A percentile compares a stretch with the other conserved stretches of the same genome.
Conservation (phyloP, 164 flowering plant genomes). For the Malania oleifera region DNA sequence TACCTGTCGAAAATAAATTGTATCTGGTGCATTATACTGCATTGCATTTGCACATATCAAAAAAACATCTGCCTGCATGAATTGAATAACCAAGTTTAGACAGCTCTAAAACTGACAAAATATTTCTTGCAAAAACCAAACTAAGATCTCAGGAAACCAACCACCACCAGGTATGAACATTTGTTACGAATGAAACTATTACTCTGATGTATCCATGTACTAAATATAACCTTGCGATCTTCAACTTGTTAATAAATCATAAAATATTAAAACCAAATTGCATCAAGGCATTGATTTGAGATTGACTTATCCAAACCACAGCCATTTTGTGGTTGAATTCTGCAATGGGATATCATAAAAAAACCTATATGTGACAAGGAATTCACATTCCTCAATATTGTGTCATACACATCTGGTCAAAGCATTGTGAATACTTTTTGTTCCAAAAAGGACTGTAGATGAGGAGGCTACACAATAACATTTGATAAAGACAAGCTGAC, state of each 20-base stretch:
- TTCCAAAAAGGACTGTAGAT: too few relatives aligned
- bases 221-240: not conserved
- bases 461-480: too few relatives aligned
- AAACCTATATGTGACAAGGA: too few relatives aligned
- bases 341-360: too few relatives aligned
- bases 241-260: not conserved
- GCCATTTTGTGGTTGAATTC: too few relatives aligned
- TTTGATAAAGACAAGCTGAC: too few relatives aligned
- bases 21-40: slow-evolving; percentile 86
- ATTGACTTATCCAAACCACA: not conserved
- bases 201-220: not conserved
- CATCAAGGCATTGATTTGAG: not conserved
- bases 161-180: not conserved
- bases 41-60: slow-evolving; percentile 89
- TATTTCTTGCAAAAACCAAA: not conserved
- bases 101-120: not conserved
- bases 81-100: not conserved
- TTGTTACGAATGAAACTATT: not conserved
- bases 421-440: too few relatives aligned
- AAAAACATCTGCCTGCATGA: slow-evolving; percentile 72
- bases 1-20: slow-evolving; percentile 91
- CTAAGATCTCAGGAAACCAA: not conserved
- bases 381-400: too few relatives aligned
- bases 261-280: not conserved
- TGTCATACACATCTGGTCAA: too few relatives aligned